Evolutionary conservation across 495 filamentous ascomycete species (phyloP).

Genomic region (Podospora fimiseda): DNA sequence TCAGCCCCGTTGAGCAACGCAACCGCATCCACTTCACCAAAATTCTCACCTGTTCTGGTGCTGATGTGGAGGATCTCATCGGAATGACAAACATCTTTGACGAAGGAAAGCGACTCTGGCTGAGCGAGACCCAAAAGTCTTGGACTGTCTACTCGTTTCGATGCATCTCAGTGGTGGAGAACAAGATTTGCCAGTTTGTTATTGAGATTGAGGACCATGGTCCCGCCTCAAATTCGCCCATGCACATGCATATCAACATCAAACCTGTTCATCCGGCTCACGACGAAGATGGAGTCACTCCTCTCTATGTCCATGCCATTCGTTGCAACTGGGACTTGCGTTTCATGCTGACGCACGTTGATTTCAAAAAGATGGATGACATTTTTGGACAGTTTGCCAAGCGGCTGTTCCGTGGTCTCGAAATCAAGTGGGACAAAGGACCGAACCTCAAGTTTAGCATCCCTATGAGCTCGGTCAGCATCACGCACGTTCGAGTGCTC

Average conservation of each 20-base stretch:
- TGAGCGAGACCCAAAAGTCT: conserved; percentile 4
- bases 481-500: conserved; percentile 29
- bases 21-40: conserved; percentile 34
- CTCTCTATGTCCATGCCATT: conserved; percentile 37
- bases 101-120: conserved; percentile 15
- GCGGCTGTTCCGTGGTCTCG: conserved; percentile 27
- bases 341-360: conserved; percentile 20
- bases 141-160: conserved; percentile 47
- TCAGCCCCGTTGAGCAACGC: conserved; percentile 4
- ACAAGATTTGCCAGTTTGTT: conserved; percentile 25
- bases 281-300: neutral
- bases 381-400: conserved; percentile 25
- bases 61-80: conserved; percentile 33
- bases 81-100: conserved; percentile 21
- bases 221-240: conserved; percentile 11
- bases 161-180: conserved; percentile 26
- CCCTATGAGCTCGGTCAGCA: conserved; percentile 10
- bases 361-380: conserved; percentile 15
- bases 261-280: neutral
- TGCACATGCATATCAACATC: conserved; percentile 22
- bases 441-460: conserved; percentile 23
- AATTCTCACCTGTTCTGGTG: conserved; percentile 30
- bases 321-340: conserved; percentile 39
- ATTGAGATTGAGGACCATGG: conserved; percentile 46
- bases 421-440: conserved; percentile 25